phyloP scores from a whole-genome alignment of 306 rosid species.

The Glycyrrhiza uralensis region DNA sequence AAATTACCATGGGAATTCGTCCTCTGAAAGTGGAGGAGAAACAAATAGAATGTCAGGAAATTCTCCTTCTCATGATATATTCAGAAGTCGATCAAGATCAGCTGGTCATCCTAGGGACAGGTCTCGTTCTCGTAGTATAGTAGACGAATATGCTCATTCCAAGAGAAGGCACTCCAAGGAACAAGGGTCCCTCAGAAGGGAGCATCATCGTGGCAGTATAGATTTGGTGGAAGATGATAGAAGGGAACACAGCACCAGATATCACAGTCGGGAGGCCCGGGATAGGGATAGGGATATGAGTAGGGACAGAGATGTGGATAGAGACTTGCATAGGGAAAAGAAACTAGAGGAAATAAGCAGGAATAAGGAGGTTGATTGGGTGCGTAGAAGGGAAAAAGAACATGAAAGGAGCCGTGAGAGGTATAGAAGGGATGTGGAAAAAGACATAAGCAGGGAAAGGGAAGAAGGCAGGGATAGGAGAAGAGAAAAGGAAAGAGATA shows the following conservation, averaged over 20 bases:
- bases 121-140: constrained; percentile 52
- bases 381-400: constrained; percentile 34
- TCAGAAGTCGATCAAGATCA: constrained; percentile 67
- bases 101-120: constrained; percentile 51
- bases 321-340: constrained; percentile 41
- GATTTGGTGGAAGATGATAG: constrained; percentile 47
- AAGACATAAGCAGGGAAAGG: constrained; percentile 51
- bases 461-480: constrained; percentile 51
- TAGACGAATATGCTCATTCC: constrained; percentile 57
- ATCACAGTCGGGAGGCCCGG: constrained; percentile 34
- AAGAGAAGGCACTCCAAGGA: constrained; percentile 45
- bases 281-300: constrained; percentile 44
- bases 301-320: constrained; percentile 42
- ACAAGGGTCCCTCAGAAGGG: constrained; percentile 30
- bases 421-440: constrained; percentile 52
- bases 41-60: constrained; percentile 27
- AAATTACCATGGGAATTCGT: constrained; percentile 27
- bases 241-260: constrained; percentile 38
- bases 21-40: constrained; percentile 53
- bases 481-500: constrained; percentile 54
- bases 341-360: constrained; percentile 40
- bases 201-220: constrained; percentile 16
- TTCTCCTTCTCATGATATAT: constrained; percentile 43
- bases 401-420: constrained; percentile 48
- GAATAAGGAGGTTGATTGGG: constrained; percentile 46